These are phyloP conservation scores for Arxiozyma slooffiae DNA, from an alignment of 1,139 yeast species.

Conservation along the genomic window DNA sequence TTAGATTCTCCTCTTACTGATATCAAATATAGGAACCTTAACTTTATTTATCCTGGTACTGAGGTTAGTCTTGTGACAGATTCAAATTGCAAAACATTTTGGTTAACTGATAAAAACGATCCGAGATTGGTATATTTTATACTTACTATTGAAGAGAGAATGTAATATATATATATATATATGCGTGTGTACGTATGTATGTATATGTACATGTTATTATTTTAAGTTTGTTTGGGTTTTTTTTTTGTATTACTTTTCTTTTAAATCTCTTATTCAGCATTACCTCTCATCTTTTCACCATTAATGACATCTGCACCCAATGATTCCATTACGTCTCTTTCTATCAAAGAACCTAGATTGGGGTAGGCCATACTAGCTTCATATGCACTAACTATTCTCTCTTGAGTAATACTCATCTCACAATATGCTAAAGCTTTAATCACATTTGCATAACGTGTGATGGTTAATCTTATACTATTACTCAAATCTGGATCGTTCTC, in stretches of 20 bases:
- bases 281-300: slow-evolving; percentile 64
- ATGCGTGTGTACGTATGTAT: background rate
- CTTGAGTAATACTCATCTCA: slow-evolving; percentile 80
- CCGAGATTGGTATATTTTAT: slow-evolving; percentile 3
- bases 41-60: slow-evolving; percentile 17
- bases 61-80: slow-evolving; percentile 4
- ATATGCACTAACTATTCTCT: slow-evolving; percentile 68
- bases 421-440: slow-evolving; percentile 69
- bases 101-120: slow-evolving; percentile 4
- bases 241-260: background rate
- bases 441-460: slow-evolving; percentile 78
- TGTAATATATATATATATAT: background rate
- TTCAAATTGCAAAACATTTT: slow-evolving; percentile 2
- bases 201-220: background rate
- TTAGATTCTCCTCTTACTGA: slow-evolving; percentile 3
- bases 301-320: slow-evolving; percentile 69
- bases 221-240: background rate
- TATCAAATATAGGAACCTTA: slow-evolving; percentile 21
- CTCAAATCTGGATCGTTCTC: slow-evolving; percentile 62
- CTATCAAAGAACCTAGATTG: slow-evolving; percentile 64
- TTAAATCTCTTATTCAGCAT: slow-evolving; percentile 5
- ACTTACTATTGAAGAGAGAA: background rate
- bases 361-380: slow-evolving; percentile 80
- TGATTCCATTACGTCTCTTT: slow-evolving; percentile 61
- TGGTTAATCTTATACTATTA: slow-evolving; percentile 53